Conservation (phyloP, 345 rosid species). For the Aquilaria malaccensis region DNA sequence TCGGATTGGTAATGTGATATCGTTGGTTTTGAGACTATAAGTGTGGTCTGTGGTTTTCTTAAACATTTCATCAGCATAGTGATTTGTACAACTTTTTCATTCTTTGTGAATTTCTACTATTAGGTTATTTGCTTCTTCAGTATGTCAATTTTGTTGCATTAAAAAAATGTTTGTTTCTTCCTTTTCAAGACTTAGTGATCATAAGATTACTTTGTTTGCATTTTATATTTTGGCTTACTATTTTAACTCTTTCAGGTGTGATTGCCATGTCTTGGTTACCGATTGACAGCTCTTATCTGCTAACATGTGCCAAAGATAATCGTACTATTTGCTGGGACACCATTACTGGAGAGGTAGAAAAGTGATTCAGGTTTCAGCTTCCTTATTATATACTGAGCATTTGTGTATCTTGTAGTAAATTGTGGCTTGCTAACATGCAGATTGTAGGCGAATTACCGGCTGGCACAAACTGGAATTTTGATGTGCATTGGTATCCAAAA, state of each 20-base stretch:
- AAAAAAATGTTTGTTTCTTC: no score
- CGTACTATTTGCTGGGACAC: constrained; percentile 99
- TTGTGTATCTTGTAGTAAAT: neutral
- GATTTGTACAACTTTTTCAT: no score
- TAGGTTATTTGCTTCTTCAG: no score
- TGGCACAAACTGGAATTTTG: constrained; percentile 97
- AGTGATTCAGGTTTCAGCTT: constrained; percentile 1
- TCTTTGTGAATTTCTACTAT: no score
- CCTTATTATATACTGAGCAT: neutral
- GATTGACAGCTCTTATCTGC: constrained; percentile 85
- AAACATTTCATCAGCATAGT: no score
- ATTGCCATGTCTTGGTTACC: constrained; percentile 99
- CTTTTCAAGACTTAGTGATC: no score
- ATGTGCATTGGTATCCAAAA: constrained; percentile 95
- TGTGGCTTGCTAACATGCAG: constrained; percentile 22
- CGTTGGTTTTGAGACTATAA: no score
- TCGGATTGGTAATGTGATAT: no score
- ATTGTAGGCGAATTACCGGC: constrained; percentile 88
- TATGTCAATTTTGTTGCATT: no score
- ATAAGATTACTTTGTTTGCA: no score
- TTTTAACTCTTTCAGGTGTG: constrained; percentile 49
- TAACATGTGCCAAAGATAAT: constrained; percentile 96
- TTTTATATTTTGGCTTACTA: neutral
- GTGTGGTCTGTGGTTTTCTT: no score
- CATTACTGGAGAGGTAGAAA: constrained; percentile 68